Conservation (phyloP, 306 rosid genomes). For the Psophocarpus tetragonolobus region DNA sequence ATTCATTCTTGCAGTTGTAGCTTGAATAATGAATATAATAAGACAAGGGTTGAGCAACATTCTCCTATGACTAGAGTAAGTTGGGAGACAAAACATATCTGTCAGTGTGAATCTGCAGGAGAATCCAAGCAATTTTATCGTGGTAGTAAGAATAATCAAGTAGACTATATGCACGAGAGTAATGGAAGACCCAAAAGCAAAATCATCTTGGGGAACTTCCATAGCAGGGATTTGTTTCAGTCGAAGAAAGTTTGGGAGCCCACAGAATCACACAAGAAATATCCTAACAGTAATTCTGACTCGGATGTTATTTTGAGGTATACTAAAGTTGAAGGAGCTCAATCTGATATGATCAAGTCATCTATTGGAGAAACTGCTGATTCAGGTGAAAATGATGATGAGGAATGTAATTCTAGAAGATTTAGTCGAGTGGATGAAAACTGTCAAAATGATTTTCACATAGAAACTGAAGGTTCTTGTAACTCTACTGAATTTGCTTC, state of each 20-base stretch:
- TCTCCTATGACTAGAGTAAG: conserved; percentile 51
- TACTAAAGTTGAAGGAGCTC: conserved; percentile 49
- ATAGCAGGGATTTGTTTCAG: conserved; percentile 63
- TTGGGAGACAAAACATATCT: conserved; percentile 60
- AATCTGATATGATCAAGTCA: conserved; percentile 50
- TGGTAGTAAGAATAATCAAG: conserved; percentile 58
- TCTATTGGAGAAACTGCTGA: conserved; percentile 48
- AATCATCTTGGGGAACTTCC: conserved; percentile 51
- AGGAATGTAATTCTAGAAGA: conserved; percentile 50
- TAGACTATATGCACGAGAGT: conserved; percentile 62
- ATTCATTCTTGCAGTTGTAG: conserved; percentile 77
- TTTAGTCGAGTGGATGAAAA: conserved; percentile 51
- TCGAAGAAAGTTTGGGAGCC: conserved; percentile 97
- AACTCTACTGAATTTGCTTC: conserved; percentile 44
- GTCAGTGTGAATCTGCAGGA: conserved; percentile 59
- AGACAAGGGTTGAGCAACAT: conserved; percentile 65
- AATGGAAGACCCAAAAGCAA: conserved; percentile 74
- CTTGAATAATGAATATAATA: conserved; percentile 64
- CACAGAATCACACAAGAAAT: conserved; percentile 71
- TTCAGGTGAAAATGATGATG: conserved; percentile 48
- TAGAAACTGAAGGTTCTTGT: conserved; percentile 47
- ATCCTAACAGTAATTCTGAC: conserved; percentile 70
- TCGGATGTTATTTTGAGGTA: conserved; percentile 62
- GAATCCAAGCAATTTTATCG: conserved; percentile 76
- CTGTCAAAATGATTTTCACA: conserved; percentile 44